Conservation (phyloP, 1,284 basidiomycete genomes). For the Farysia itapuensis region DNA sequence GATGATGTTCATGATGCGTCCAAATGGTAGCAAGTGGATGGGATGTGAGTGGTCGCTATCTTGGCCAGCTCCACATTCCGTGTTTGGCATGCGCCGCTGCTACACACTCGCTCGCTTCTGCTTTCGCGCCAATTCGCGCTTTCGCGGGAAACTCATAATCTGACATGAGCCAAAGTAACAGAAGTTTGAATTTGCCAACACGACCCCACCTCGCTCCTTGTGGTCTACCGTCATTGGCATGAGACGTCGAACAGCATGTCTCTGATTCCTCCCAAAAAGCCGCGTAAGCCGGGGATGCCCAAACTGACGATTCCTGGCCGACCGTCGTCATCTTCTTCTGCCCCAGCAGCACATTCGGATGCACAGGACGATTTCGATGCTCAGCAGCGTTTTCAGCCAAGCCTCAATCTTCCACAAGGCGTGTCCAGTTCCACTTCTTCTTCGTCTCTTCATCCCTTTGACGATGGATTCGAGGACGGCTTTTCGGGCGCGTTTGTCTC, state of each 20-base stretch:
- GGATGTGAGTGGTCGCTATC: not conserved
- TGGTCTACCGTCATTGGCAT: not conserved
- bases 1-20: constrained; percentile 43
- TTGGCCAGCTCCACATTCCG: no score
- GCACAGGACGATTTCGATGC: not conserved
- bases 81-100: no score
- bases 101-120: no score
- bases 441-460: constrained; percentile 13
- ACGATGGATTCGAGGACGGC: constrained; percentile 41
- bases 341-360: constrained; percentile 11
- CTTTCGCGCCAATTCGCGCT: no score
- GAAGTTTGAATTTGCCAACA: no score
- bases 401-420: constrained; percentile 19
- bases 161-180: no score
- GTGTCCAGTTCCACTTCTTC: constrained; percentile 22
- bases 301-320: constrained; percentile 46
- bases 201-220: no score
- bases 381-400: constrained; percentile 20
- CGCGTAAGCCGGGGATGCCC: constrained; percentile 51
- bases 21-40: no score
- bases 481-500: constrained; percentile 21
- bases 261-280: constrained; percentile 54
- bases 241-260: constrained; percentile 34
- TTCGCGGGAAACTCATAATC: no score
- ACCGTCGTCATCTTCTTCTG: constrained; percentile 26